A percentile compares a stretch with the other conserved stretches of the same genome.
Conservation (phyloP, 1,284 basidiomycete species). For the Pseudozyma hubeiensis region DNA sequence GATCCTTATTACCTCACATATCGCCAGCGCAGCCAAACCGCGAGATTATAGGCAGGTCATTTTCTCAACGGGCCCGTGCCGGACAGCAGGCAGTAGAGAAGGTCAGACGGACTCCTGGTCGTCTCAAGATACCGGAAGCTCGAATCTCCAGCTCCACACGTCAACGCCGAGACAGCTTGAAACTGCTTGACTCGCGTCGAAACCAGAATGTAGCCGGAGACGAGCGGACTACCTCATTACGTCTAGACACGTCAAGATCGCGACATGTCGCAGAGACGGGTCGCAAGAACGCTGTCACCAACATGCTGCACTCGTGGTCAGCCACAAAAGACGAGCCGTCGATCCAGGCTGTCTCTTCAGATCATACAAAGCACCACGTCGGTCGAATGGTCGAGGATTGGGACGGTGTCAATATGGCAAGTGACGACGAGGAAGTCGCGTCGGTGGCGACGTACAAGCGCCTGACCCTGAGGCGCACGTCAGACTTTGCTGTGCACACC, state of each 20-base stretch:
- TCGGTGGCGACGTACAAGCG: slow-evolving; percentile 20
- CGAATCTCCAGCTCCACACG: background rate
- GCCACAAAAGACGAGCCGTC: background rate
- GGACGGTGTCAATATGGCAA: slow-evolving; percentile 1
- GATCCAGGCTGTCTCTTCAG: background rate
- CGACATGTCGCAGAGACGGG: background rate
- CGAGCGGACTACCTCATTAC: background rate
- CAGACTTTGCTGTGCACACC: slow-evolving; percentile 12
- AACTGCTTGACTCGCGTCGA: slow-evolving; percentile 1
- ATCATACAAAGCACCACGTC: background rate
- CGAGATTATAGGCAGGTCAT: slow-evolving; percentile 7
- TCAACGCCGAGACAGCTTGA: slow-evolving; percentile 4
- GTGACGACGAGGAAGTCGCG: slow-evolving; percentile 28
- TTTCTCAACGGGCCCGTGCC: slow-evolving; percentile 12
- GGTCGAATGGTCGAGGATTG: slow-evolving; percentile 10
- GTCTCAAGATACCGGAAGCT: slow-evolving; percentile 23
- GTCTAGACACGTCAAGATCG: background rate
- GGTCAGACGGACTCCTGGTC: slow-evolving; percentile 16
- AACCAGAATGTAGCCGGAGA: background rate
- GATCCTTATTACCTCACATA: too few relatives aligned
- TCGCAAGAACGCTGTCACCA: background rate
- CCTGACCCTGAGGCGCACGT: slow-evolving; percentile 24
- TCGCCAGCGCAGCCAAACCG: background rate
- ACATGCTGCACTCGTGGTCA: slow-evolving; percentile 4
- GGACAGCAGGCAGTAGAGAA: background rate